Percentiles rank a stretch among this genome's conserved stretches.
These are phyloP conservation scores for Pseudohalonectria lignicola DNA, from an alignment of 2,329 filamentous ascomycete species.

Conservation along the genomic window DNA sequence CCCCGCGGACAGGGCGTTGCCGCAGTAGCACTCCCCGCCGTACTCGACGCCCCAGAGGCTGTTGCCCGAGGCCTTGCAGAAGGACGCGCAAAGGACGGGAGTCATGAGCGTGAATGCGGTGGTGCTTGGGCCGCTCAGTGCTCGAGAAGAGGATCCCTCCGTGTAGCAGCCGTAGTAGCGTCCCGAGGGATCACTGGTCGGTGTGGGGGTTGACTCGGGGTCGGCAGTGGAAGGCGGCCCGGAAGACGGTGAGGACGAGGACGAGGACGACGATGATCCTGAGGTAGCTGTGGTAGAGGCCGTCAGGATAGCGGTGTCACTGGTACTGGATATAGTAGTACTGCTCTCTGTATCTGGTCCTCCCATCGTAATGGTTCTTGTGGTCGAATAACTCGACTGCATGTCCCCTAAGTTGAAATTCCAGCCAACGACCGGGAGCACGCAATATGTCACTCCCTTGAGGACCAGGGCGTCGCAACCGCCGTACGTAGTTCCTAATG, in stretches of 20 bases:
- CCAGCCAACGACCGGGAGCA: background rate
- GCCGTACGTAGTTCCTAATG: background rate
- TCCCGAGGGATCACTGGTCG: slow-evolving; percentile 29
- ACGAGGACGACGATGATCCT: background rate
- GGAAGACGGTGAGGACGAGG: slow-evolving; percentile 10
- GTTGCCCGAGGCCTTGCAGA: slow-evolving; percentile 34
- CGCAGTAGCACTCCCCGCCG: slow-evolving; percentile 40
- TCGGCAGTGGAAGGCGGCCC: no score
- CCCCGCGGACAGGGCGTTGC: slow-evolving; percentile 7
- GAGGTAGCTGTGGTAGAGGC: no score
- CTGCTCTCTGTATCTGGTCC: background rate
- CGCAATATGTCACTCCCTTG: background rate
- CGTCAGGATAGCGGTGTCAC: background rate
- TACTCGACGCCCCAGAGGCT: slow-evolving; percentile 38
- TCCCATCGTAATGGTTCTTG: background rate
- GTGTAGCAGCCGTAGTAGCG: slow-evolving; percentile 45
- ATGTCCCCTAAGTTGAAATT: no score
- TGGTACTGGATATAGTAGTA: background rate
- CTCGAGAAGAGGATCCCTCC: slow-evolving; percentile 37
- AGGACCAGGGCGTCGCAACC: background rate
- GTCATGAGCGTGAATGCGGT: slow-evolving; percentile 27
- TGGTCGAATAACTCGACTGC: no score
- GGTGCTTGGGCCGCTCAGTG: slow-evolving; percentile 33
- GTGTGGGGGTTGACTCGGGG: slow-evolving; percentile 12
- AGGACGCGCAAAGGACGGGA: slow-evolving; percentile 32